Evolutionary conservation across 2,329 filamentous ascomycete species (phyloP), one percentile per base, ranked within the genome.

Genomic region (Penicillium sp.): DNA sequence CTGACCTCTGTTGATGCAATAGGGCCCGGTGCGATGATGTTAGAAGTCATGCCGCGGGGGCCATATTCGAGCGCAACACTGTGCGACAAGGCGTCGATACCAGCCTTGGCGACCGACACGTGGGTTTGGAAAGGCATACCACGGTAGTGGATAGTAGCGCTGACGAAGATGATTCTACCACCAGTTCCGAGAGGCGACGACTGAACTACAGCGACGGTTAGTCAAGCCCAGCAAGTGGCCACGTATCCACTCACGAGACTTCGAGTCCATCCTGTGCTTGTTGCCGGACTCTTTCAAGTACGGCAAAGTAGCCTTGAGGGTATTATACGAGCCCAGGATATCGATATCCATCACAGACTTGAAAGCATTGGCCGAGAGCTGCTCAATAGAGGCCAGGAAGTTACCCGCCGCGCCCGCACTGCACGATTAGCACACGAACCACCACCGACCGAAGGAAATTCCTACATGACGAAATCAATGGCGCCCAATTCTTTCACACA

Each of bases 331-430:
- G 31, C 94, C 94, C 34, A 97, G 75, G 2, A 96, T 88, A 71
- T 97, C 94, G 68, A 99, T 99, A 58, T 97, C 94, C 67, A 97
- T 93, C 61, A 99, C 94, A 0, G 90, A 82, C 74, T 92, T 95
- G 85, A 99, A 96, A 3, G 91, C 94, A 70, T 97, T 97, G 55
- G 89, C 77, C 39, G 86, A 91, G 47, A 97, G 83, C 58, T 88
- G 88, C 39, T 88, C 83, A 56, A 97, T 88, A 4, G 93, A 89
- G 0, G 91, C 89, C 21, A 99, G 82, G 74, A 97, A 99, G 75
- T 99, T 99, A 55, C 94, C 94, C 16, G 94, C 94, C 13, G 94
- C 94, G 47, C 94, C 94, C 18, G 93, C 93, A 71, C 90, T 94
- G 66, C 51, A 47, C 24, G 3, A 46, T 66, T 42, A 70, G 57